These are phyloP conservation scores for Trichoderma guizhouense DNA, from an alignment of 2,329 filamentous ascomycete species.

Conservation along the genomic window DNA sequence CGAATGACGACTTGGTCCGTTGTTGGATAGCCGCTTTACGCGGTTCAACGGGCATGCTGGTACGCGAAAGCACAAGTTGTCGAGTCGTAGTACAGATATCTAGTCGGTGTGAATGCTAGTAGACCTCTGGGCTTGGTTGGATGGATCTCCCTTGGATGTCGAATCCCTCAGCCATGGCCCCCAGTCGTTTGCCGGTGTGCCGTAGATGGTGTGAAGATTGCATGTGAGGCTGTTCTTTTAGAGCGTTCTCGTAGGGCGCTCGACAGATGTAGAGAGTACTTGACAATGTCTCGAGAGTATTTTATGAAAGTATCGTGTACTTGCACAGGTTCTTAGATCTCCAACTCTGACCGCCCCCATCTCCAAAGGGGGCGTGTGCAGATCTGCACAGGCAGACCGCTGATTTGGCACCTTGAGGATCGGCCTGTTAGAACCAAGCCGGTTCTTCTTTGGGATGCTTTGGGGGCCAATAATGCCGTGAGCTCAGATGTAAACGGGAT, in stretches of 20 bases:
- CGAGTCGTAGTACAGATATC: neutral
- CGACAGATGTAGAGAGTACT: neutral
- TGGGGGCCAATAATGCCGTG: neutral
- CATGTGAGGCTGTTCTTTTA: neutral
- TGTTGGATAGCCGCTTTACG: neutral
- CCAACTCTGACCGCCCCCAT: neutral
- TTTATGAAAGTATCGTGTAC: neutral
- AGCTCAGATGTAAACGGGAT: neutral
- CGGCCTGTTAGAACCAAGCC: neutral
- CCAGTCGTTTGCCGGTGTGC: conserved; percentile 16
- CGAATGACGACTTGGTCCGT: neutral
- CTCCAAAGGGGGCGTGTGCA: neutral
- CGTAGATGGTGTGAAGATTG: conserved; percentile 15
- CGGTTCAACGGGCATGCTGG: neutral
- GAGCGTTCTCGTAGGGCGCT: neutral
- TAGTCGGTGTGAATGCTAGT: neutral
- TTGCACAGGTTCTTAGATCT: neutral
- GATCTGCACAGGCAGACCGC: neutral
- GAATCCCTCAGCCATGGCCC: neutral
- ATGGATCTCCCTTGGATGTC: neutral
- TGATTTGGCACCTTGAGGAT: neutral
- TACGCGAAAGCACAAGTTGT: neutral
- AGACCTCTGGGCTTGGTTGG: neutral
- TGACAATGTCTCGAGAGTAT: neutral
- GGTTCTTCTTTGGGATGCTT: neutral